These are phyloP conservation scores for Tetrapyrgos nigripes DNA, from an alignment of 1,284 basidiomycete species.

Conservation along the genomic window DNA sequence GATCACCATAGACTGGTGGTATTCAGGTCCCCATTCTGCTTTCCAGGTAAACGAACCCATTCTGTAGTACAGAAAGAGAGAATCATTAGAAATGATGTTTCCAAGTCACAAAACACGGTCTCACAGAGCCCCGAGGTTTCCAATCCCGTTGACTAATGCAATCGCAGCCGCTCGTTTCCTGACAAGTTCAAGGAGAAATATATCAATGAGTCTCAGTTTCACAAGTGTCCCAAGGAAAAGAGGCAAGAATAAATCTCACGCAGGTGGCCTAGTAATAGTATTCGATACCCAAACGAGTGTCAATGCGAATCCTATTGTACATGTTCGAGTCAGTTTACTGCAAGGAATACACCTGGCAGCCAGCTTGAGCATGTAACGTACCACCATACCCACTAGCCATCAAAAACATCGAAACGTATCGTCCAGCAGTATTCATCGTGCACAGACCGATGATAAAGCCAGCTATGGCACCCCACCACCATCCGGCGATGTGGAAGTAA, in stretches of 20 bases:
- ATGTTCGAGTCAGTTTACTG: not conserved
- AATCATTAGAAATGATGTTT: not conserved
- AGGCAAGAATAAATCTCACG: conserved; percentile 36
- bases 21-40: conserved; percentile 53
- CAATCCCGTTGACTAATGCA: conserved; percentile 36
- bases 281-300: conserved; percentile 70
- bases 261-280: conserved; percentile 67
- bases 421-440: conserved; percentile 58
- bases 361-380: conserved; percentile 36
- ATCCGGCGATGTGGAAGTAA: conserved; percentile 68
- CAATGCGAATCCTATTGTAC: conserved; percentile 58
- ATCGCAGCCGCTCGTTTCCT: conserved; percentile 55
- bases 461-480: conserved; percentile 66
- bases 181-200: not conserved
- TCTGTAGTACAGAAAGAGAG: conserved; percentile 28
- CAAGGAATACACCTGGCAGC: not conserved
- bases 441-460: conserved; percentile 68
- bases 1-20: conserved; percentile 58
- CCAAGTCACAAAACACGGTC: conserved; percentile 30
- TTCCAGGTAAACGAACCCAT: conserved; percentile 62
- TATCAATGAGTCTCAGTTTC: not conserved
- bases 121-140: conserved; percentile 36
- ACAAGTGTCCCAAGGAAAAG: not conserved
- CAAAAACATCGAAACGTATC: conserved; percentile 71
- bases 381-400: conserved; percentile 65